These are phyloP conservation scores for Venturia nashicola DNA, from an alignment of 2,329 filamentous ascomycete species.

Conservation along the genomic window DNA sequence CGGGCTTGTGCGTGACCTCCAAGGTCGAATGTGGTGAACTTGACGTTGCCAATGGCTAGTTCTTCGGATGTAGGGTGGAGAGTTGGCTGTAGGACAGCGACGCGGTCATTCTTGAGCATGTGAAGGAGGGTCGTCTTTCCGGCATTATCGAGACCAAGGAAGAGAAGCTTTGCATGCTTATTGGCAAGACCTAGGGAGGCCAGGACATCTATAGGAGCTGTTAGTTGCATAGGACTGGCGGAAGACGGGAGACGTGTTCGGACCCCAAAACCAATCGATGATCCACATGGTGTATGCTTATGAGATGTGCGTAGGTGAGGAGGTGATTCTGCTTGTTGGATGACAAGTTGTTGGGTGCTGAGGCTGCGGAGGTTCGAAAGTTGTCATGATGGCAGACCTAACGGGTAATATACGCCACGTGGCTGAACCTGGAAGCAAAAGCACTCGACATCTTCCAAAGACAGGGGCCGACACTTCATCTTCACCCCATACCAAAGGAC, in stretches of 20 bases:
- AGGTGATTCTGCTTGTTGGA: not conserved
- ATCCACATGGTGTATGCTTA: slow-evolving; percentile 4
- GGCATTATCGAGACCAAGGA: slow-evolving; percentile 86
- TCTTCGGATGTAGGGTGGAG: slow-evolving; percentile 71
- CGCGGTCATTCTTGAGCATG: slow-evolving; percentile 94
- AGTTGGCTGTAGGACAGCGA: slow-evolving; percentile 79
- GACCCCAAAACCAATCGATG: slow-evolving; percentile 8
- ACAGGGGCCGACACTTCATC: not conserved
- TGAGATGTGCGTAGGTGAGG: not conserved
- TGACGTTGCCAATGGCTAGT: slow-evolving; percentile 43
- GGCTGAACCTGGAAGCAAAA: not conserved
- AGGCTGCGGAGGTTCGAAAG: not conserved
- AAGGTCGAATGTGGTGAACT: slow-evolving; percentile 89
- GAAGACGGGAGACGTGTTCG: not conserved
- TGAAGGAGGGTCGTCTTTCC: slow-evolving; percentile 90
- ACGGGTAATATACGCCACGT: not conserved
- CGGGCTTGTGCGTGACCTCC: slow-evolving; percentile 66
- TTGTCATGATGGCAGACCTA: not conserved
- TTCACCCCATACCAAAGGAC: not conserved
- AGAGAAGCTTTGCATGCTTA: slow-evolving; percentile 83
- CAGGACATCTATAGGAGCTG: slow-evolving; percentile 40
- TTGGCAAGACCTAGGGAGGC: slow-evolving; percentile 78
- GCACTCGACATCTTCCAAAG: too few relatives aligned
- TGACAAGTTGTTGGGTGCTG: not conserved
- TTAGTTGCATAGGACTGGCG: not conserved